phyloP scores from a whole-genome alignment of 2,329 filamentous ascomycete genomes.

The Xylaria polymorpha region DNA sequence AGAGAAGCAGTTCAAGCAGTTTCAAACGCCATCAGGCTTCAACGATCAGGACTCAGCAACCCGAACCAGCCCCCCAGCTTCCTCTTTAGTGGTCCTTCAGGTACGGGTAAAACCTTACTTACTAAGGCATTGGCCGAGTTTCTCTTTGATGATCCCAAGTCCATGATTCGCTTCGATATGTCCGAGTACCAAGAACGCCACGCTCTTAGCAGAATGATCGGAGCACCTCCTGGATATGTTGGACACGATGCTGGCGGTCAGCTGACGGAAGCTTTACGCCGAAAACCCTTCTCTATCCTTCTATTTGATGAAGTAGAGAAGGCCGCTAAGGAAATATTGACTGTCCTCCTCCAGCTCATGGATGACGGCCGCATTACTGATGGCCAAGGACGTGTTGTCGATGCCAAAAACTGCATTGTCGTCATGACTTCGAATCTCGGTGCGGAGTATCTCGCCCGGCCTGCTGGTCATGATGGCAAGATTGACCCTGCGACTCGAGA shows the following conservation, averaged over 20 bases:
- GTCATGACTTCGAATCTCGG: constrained; percentile 99
- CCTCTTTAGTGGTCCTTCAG: constrained; percentile 97
- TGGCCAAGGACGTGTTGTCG: constrained; percentile 92
- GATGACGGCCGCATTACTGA: constrained; percentile 99
- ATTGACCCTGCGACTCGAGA: constrained; percentile 89
- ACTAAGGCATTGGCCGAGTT: constrained; percentile 98
- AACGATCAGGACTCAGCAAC: constrained; percentile 93
- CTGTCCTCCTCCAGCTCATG: constrained; percentile 98
- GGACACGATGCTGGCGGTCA: constrained; percentile 96
- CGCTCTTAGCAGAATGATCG: constrained; percentile 95
- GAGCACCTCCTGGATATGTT: constrained; percentile 95
- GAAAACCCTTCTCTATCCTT: constrained; percentile 96
- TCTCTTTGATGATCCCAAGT: constrained; percentile 94
- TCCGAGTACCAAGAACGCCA: constrained; percentile 99
- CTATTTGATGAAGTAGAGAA: constrained; percentile 99
- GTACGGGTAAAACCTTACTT: constrained; percentile 96
- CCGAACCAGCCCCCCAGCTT: constrained; percentile 98
- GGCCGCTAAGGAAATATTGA: constrained; percentile 96
- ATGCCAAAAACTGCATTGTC: constrained; percentile 97
- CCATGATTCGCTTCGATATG: constrained; percentile 99
- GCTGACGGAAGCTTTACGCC: constrained; percentile 91
- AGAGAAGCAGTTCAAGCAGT: constrained; percentile 93
- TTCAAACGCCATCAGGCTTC: constrained; percentile 93
- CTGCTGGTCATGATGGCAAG: constrained; percentile 79
- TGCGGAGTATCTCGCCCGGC: constrained; percentile 89